Base-by-base conservation (phyloP, 1,284 basidiomycete species). In the Psilocybe mexicana region DNA sequence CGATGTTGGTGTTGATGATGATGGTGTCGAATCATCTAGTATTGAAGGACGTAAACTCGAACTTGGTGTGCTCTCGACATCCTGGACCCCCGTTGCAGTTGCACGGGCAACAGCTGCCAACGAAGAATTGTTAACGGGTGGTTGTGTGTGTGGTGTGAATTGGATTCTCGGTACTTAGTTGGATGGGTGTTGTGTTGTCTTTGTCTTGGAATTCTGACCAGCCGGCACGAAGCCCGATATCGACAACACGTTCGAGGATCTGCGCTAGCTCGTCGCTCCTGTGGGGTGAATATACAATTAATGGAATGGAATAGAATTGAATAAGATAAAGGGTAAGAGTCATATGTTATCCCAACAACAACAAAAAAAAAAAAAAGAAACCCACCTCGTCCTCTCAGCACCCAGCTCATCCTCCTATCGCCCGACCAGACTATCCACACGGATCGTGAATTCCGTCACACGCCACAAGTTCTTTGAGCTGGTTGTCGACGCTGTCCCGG, bases 401-500 rank as follows among this genome's bases (percentile, higher is more conserved):
- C 67, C 61, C 63, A 75, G 66, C 51, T 79, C 72, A 44, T 76
- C 76, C 61, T 85, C 79, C 63, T 84, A 75, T 24, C 75, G 69
- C 53, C 65, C 66, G 53, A 77, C 71, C 18, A 90, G 62, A 6
- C 66, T 66, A 7, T 82, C 79, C 12, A 92, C 69, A 2, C 73
- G 70, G 48, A 72, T 70, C 2, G 69, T 72, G 40, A 91, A 67
- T 18, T 77, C 78, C 26, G 78, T 70, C 8, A 94, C 66, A 7
- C 75, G 72, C 1, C n/a, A n/a, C n/a, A n/a, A 92, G 76, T 1
- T 79, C 79, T 3, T 92, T 88, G 30, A 93, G 75, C 54, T 85
- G 79, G 51, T 94, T 92, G 60, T 89, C 84, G 2, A 95, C 87
- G 49, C 77, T 76, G 65, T 92, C 91, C 52, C 92, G 75, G 44